phyloP scores from a whole-genome alignment of 2,329 filamentous ascomycete species.

The Keithomyces neogunnii region DNA sequence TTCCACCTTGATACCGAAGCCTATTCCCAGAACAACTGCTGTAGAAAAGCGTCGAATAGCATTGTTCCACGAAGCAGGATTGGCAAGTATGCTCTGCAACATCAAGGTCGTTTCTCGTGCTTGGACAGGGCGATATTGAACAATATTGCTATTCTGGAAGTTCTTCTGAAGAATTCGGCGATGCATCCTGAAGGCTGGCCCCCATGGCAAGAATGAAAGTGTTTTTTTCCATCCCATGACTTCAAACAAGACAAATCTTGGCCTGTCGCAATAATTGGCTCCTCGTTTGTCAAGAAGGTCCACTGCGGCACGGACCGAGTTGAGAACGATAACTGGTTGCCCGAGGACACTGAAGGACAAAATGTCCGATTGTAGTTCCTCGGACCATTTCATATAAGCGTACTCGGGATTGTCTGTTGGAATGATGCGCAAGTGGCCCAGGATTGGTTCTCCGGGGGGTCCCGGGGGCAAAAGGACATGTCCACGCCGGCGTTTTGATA shows the following conservation, averaged over 20 bases:
- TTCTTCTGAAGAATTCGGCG: constrained; percentile 33
- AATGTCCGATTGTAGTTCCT: constrained; percentile 41
- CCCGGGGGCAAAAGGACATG: constrained; percentile 21
- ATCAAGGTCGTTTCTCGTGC: constrained; percentile 22
- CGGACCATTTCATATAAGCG: constrained; percentile 20
- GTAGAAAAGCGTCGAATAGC: constrained; percentile 29
- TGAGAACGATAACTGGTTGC: constrained; percentile 31
- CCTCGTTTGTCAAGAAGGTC: constrained; percentile 38
- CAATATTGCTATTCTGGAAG: constrained; percentile 31
- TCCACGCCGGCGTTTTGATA: constrained; percentile 4
- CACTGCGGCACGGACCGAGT: constrained; percentile 30
- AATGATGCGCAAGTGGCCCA: constrained; percentile 35
- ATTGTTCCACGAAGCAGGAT: constrained; percentile 27
- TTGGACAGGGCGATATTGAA: constrained; percentile 25
- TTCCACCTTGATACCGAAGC: constrained; percentile 32
- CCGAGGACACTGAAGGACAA: constrained; percentile 25
- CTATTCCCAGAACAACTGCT: constrained; percentile 32
- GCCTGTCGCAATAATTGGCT: constrained; percentile 34
- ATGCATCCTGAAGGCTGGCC: constrained; percentile 33
- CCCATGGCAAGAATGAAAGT: constrained; percentile 35
- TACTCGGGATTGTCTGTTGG: constrained; percentile 24
- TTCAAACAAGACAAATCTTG: constrained; percentile 34
- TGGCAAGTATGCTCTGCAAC: constrained; percentile 20
- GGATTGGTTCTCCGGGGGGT: constrained; percentile 26
- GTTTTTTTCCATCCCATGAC: constrained; percentile 38